Percentiles rank a stretch among this genome's conserved stretches.
These are phyloP conservation scores for Colletotrichum coccodes DNA, from an alignment of 2,329 filamentous ascomycete genomes.

Conservation along the genomic window DNA sequence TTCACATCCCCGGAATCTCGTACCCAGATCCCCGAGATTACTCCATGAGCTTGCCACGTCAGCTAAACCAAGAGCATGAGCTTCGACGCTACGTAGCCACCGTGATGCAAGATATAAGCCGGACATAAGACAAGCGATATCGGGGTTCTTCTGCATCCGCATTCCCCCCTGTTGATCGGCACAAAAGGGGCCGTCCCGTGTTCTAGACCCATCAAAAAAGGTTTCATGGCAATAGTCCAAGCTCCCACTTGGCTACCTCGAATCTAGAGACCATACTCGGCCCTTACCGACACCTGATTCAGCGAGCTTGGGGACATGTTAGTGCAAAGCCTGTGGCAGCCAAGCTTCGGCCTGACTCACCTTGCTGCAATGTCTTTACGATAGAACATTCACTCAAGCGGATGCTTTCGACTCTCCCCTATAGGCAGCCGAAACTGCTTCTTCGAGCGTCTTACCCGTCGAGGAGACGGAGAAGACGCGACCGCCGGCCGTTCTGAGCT, in stretches of 20 bases:
- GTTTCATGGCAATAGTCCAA: not conserved
- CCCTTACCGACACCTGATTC: not conserved
- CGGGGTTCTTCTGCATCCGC: not conserved
- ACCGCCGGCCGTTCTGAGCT: conserved; percentile 83
- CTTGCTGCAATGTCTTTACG: conserved; percentile 85
- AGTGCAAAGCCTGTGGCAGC: not conserved
- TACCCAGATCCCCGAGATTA: not conserved
- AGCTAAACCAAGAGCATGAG: conserved; percentile 6
- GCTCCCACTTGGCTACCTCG: not conserved
- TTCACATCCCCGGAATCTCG: conserved; percentile 16
- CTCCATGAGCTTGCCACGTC: not conserved
- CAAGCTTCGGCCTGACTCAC: not conserved
- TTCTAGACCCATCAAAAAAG: not conserved
- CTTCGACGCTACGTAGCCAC: not conserved
- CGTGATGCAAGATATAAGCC: not conserved
- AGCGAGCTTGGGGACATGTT: not conserved
- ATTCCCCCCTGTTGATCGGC: not conserved
- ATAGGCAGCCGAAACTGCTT: conserved; percentile 90
- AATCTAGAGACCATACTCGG: not conserved
- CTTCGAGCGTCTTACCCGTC: conserved; percentile 75
- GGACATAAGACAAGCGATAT: not conserved
- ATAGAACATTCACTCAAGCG: conserved; percentile 88
- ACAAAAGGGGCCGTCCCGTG: not conserved
- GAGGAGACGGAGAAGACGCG: conserved; percentile 95
- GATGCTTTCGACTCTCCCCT: conserved; percentile 80